These are phyloP conservation scores for Starmerella apis DNA, from an alignment of 805 yeast species.

Conservation along the genomic window DNA sequence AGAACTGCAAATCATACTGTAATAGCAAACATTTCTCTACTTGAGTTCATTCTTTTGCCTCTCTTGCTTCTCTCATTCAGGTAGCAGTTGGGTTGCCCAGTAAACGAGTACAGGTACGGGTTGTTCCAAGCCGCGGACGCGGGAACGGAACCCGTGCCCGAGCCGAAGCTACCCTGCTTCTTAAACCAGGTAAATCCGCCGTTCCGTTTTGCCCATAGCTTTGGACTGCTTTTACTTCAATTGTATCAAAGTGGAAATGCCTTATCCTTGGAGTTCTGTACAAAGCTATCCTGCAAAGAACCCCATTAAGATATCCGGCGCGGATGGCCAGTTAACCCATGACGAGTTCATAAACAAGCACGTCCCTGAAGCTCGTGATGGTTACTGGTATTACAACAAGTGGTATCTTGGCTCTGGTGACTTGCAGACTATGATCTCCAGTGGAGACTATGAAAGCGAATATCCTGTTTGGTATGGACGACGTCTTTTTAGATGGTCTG, in stretches of 20 bases:
- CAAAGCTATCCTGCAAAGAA: conserved; percentile 10
- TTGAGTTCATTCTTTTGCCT: too few species aligned
- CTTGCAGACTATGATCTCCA: conserved; percentile 65
- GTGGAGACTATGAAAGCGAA: conserved; percentile 42
- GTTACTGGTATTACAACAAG: conserved; percentile 45
- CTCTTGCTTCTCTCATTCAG: too few species aligned
- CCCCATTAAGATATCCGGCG: conserved; percentile 15
- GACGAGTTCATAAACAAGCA: conserved; percentile 29
- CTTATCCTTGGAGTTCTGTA: conserved; percentile 20
- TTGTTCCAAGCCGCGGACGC: not conserved
- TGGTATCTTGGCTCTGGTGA: conserved; percentile 63
- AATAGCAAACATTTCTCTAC: too few species aligned
- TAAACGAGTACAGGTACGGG: not conserved
- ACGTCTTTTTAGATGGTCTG: conserved; percentile 52
- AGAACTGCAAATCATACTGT: too few species aligned
- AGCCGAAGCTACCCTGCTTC: not conserved
- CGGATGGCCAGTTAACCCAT: conserved; percentile 9
- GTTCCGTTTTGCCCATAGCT: too few species aligned
- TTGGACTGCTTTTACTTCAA: not conserved
- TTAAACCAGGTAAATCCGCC: not conserved
- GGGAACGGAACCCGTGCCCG: not conserved
- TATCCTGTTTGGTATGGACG: conserved; percentile 67
- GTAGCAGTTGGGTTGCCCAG: too few species aligned
- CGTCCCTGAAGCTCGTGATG: conserved; percentile 41
- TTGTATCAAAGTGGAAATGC: not conserved